These are phyloP conservation scores for Strigomonas culicis DNA, from an alignment of 208 protist species.

Conservation along the genomic window DNA sequence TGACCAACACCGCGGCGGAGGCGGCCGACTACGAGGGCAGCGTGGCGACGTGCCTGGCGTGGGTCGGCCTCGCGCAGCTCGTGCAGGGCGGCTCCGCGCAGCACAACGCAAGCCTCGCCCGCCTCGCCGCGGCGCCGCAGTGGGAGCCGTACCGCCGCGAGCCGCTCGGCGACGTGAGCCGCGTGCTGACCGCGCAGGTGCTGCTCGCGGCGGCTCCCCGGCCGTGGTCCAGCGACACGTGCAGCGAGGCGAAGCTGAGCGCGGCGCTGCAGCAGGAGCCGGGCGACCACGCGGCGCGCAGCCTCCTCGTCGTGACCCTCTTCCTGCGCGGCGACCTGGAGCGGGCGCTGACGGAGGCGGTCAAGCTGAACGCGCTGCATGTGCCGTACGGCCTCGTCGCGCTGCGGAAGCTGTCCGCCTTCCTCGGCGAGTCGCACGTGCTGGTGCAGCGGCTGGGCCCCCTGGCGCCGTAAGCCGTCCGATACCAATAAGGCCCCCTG, in stretches of 20 bases:
- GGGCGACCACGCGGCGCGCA: constrained; percentile 32
- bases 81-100: constrained; percentile 45
- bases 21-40: constrained; percentile 46
- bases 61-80: constrained; percentile 50
- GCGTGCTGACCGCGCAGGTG: constrained; percentile 31
- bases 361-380: constrained; percentile 54
- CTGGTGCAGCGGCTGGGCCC: constrained; percentile 38
- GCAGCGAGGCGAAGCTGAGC: constrained; percentile 51
- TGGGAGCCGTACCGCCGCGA: constrained; percentile 33
- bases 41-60: constrained; percentile 63
- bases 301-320: constrained; percentile 71
- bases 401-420: constrained; percentile 45
- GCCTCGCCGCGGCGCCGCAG: constrained; percentile 18
- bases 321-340: constrained; percentile 83
- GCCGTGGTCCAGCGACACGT: constrained; percentile 42
- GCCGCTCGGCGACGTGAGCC: constrained; percentile 48
- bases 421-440: constrained; percentile 52
- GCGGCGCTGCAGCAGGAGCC: constrained; percentile 29
- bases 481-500: constrained; percentile 2
- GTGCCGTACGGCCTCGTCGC: constrained; percentile 54
- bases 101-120: constrained; percentile 28
- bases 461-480: not conserved
- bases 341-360: constrained; percentile 76
- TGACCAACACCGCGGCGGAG: constrained; percentile 5
- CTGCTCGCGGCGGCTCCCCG: constrained; percentile 39